Conservation (phyloP, 2,329 filamentous ascomycete genomes). For the Dactylellina leptospora region DNA sequence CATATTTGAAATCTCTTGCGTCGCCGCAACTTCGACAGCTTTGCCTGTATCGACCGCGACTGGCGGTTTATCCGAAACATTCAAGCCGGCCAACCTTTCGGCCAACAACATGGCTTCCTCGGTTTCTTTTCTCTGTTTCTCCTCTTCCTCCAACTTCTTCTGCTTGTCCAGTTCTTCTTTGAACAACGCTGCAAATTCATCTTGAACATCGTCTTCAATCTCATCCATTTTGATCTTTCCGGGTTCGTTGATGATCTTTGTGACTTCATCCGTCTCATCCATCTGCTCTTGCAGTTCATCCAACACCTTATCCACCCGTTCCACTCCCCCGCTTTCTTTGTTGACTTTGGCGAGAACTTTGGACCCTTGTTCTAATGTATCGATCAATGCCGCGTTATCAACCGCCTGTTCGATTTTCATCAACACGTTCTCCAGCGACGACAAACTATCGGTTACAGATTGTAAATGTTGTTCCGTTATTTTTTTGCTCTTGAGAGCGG, state of each 20-base stretch:
- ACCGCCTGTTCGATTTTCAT: slow-evolving; percentile 84
- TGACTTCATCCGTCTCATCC: slow-evolving; percentile 81
- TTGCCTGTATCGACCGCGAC: slow-evolving; percentile 49
- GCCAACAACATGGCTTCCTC: slow-evolving; percentile 63
- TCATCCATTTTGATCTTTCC: slow-evolving; percentile 59
- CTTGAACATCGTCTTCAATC: slow-evolving; percentile 88
- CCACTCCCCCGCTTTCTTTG: slow-evolving; percentile 77
- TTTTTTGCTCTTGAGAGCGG: slow-evolving; percentile 83
- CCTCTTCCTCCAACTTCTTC: slow-evolving; percentile 63
- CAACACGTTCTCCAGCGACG: slow-evolving; percentile 84
- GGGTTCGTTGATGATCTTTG: slow-evolving; percentile 75
- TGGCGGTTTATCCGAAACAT: slow-evolving; percentile 21
- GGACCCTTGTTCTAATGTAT: slow-evolving; percentile 80
- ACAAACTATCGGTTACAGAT: slow-evolving; percentile 75
- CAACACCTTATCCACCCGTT: slow-evolving; percentile 78
- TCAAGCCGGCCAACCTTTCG: slow-evolving; percentile 58
- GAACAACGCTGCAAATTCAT: slow-evolving; percentile 82
- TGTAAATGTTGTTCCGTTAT: slow-evolving; percentile 77
- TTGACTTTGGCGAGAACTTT: slow-evolving; percentile 78
- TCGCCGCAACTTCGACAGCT: slow-evolving; percentile 57
- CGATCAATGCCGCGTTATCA: slow-evolving; percentile 83
- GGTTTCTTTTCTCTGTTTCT: slow-evolving; percentile 63
- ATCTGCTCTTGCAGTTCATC: slow-evolving; percentile 81
- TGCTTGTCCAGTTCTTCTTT: slow-evolving; percentile 65
- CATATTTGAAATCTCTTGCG: slow-evolving; percentile 25